Conservation (phyloP, 257 asterid species). For the Euphrasia confusa region DNA sequence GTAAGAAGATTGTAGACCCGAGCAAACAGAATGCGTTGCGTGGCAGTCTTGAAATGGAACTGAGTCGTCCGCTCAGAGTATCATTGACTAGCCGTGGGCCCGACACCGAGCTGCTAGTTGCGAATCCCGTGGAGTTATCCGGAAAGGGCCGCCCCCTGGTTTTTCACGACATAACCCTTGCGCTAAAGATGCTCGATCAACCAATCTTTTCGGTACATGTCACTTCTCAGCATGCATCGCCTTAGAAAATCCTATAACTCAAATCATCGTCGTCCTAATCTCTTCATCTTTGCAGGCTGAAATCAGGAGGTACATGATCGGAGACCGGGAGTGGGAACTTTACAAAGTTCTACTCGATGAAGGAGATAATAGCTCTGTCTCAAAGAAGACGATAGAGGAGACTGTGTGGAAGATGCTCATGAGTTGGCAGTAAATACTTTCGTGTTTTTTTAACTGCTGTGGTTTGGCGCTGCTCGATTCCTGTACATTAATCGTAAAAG, state of each 20-base stretch:
- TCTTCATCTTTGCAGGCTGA: constrained; percentile 54
- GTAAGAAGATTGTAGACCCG: constrained; percentile 74
- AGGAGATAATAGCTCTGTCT: constrained; percentile 46
- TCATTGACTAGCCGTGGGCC: constrained; percentile 78
- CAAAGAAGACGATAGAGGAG: constrained; percentile 54
- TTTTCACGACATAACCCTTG: constrained; percentile 76
- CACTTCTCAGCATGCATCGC: constrained; percentile 19
- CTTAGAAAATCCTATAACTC: background rate
- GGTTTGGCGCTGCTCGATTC: background rate
- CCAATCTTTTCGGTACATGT: constrained; percentile 76
- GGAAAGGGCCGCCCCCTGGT: constrained; percentile 89
- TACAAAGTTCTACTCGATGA: constrained; percentile 76
- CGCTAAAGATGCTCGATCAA: constrained; percentile 69
- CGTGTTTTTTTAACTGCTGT: background rate
- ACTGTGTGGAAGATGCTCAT: constrained; percentile 84
- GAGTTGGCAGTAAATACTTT: constrained; percentile 48
- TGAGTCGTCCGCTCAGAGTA: constrained; percentile 80
- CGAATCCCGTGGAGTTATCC: constrained; percentile 78
- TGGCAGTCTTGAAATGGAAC: constrained; percentile 62
- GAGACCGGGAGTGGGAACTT: constrained; percentile 86
- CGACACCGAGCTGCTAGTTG: constrained; percentile 75
- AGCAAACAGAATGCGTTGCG: constrained; percentile 48
- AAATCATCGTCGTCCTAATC: no score
- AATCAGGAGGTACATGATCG: constrained; percentile 58
- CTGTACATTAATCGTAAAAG: background rate